Conservation (phyloP, 2,329 filamentous ascomycete genomes). For the Botryosphaeria agaves region DNA sequence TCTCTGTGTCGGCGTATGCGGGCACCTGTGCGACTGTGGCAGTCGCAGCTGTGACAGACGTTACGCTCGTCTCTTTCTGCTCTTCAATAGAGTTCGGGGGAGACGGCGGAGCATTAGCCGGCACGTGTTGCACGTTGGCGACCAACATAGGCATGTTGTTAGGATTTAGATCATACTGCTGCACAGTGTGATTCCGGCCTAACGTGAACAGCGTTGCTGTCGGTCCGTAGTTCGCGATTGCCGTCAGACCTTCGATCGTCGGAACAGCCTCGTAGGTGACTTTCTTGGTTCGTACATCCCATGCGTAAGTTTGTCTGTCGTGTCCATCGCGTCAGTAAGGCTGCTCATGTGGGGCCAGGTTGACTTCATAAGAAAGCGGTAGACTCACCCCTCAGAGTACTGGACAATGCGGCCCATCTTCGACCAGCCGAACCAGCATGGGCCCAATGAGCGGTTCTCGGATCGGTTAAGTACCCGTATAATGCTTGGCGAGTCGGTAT, state of each 20-base stretch:
- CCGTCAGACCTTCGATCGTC: conserved; percentile 64
- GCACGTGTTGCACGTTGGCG: conserved; percentile 72
- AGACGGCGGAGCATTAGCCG: conserved; percentile 60
- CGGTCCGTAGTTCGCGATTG: conserved; percentile 74
- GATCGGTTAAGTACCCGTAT: conserved; percentile 72
- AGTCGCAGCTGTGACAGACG: conserved; percentile 13
- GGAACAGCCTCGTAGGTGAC: conserved; percentile 82
- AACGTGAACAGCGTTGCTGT: conserved; percentile 86
- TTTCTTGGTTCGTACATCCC: conserved; percentile 97
- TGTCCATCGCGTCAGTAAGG: conserved; percentile 1
- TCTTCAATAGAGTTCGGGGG: conserved; percentile 70
- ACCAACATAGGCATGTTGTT: conserved; percentile 52
- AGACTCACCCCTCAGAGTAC: conserved; percentile 71
- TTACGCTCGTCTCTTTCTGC: conserved; percentile 29
- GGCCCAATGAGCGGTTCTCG: conserved; percentile 54
- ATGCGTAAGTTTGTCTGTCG: conserved; percentile 64
- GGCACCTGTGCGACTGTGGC: conserved; percentile 15
- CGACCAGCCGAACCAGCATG: conserved; percentile 97
- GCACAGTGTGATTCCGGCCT: conserved; percentile 71
- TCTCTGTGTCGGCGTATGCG: conserved; percentile 38
- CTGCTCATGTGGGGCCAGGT: no score
- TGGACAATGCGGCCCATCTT: conserved; percentile 95
- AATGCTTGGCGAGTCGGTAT: conserved; percentile 63
- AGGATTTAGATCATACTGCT: conserved; percentile 89
- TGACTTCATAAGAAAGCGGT: no score